Base-by-base conservation (phyloP, 768 basidiomycete species). In the Cystofilobasidium capitatum region DNA sequence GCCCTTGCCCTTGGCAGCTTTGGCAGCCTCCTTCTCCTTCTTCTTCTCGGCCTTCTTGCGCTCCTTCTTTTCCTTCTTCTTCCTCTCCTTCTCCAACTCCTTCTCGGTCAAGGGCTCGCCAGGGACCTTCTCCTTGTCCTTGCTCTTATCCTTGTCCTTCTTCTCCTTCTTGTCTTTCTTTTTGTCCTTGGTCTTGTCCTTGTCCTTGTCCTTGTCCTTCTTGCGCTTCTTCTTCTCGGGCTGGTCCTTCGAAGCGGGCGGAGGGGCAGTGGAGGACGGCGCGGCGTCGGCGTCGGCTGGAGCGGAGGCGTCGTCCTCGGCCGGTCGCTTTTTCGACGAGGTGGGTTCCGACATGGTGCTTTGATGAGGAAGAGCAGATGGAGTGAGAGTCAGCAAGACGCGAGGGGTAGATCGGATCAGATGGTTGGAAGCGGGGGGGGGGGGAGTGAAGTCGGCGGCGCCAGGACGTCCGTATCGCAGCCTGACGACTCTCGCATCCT, bases 151-250 rank as follows among this genome's bases (percentile, higher is more conserved):
- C 54, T 65, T 65, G 14, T 31, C 24, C 8, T 58, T 35, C 64
- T 65, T 55, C 22, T 65, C 58, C n/a, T 20, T 42, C 44, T 59
- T 59, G 57, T 63, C 62, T 1, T 49, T 47, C 14, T 60, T n/a
- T n/a, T n/a, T n/a, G 24, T 6, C 49, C 6, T 6, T 24, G 24
- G 24, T 31, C 17, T 35, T 26, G 24, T 37, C 40, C 13, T 39
- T 60, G 58, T 60, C 24, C n/a, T 49, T 17, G 31, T 40, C 33
- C 58, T 39, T 60, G 5, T 58, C 39, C 29, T 35, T 20, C 58
- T 60, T 60, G n/a, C 36, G 24, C 58, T 60, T 35, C 58, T 42
- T 60, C 26, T n/a, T 39, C 37, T 37, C 40, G 8, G 5, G 36
- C 24, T 60, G 58, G 37, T 12, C 29, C 17, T 37, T 37, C 17